Evolutionary conservation across 768 basidiomycete species (phyloP).

Genomic region (Porphyrellus cyaneotinctus): DNA sequence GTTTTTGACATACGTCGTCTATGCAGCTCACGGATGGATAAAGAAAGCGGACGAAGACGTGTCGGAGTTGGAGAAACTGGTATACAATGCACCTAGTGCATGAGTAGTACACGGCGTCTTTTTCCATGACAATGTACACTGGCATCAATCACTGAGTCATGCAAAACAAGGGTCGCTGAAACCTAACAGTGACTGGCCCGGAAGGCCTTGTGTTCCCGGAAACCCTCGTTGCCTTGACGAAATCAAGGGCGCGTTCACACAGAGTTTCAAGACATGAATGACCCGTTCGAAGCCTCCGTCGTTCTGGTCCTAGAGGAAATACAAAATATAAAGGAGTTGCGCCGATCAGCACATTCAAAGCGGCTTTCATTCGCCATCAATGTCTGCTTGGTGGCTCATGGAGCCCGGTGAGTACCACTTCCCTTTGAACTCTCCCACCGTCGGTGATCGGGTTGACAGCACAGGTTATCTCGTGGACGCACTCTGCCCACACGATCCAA

Average conservation of each 20-base stretch:
- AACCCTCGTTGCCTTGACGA: no score
- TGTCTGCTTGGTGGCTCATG: constrained; percentile 39
- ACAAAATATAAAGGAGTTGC: constrained; percentile 5
- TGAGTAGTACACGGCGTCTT: constrained; percentile 21
- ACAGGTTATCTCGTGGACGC: constrained; percentile 52
- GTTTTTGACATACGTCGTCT: constrained; percentile 41
- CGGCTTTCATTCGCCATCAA: constrained; percentile 36
- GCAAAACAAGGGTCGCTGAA: no score
- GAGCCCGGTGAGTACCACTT: constrained; percentile 36
- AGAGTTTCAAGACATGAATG: no score
- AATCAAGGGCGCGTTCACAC: no score
- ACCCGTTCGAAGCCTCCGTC: constrained; percentile 15
- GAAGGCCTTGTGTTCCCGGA: no score
- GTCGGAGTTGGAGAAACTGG: constrained; percentile 47
- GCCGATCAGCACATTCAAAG: constrained; percentile 7
- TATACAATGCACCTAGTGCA: constrained; percentile 54
- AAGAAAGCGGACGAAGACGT: constrained; percentile 44
- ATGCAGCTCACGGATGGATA: constrained; percentile 44
- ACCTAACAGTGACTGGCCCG: no score
- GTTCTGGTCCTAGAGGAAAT: constrained; percentile 17
- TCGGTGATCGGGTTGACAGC: neutral
- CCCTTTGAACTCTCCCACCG: neutral
- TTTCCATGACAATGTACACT: neutral
- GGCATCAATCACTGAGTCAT: neutral
- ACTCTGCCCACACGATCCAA: constrained; percentile 33